These are phyloP conservation scores for Anisodus acutangulus DNA, from an alignment of 257 asterid species.

Conservation along the genomic window DNA sequence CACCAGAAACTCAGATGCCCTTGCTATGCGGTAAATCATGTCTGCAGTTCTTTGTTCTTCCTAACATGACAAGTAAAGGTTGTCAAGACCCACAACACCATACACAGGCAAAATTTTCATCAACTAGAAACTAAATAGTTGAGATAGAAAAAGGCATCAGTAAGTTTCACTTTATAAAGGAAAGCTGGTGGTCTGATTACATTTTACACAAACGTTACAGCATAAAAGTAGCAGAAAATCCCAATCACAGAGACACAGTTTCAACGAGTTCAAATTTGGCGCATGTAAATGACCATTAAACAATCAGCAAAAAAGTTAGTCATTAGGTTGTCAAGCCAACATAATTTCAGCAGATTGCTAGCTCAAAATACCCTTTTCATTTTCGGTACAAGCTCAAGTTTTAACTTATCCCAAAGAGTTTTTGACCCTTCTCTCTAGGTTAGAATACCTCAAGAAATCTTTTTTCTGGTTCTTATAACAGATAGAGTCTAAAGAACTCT, in stretches of 20 bases:
- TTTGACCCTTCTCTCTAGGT: background rate
- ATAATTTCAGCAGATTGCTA: background rate
- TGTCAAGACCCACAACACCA: background rate
- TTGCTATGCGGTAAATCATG: constrained; percentile 53
- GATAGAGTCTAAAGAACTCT: background rate
- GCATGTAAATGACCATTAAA: background rate
- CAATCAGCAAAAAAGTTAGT: background rate
- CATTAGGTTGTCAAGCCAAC: background rate
- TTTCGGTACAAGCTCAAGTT: background rate
- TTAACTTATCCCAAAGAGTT: background rate
- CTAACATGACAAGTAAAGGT: constrained; percentile 7
- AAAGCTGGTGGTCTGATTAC: background rate
- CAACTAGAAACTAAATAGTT: background rate
- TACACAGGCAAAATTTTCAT: background rate
- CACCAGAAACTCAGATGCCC: constrained; percentile 67
- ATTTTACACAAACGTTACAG: background rate
- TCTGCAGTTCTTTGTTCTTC: constrained; percentile 1
- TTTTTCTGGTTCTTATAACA: background rate
- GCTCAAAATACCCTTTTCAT: background rate
- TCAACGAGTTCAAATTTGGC: background rate
- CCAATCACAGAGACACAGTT: background rate
- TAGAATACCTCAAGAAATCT: background rate
- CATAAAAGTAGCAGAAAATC: background rate
- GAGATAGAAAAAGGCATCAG: background rate
- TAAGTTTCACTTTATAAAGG: background rate